Percentiles rank a stretch among this genome's conserved stretches.
These are phyloP conservation scores for Cytospora mali DNA, from an alignment of 2,329 filamentous ascomycete genomes.

Conservation along the genomic window DNA sequence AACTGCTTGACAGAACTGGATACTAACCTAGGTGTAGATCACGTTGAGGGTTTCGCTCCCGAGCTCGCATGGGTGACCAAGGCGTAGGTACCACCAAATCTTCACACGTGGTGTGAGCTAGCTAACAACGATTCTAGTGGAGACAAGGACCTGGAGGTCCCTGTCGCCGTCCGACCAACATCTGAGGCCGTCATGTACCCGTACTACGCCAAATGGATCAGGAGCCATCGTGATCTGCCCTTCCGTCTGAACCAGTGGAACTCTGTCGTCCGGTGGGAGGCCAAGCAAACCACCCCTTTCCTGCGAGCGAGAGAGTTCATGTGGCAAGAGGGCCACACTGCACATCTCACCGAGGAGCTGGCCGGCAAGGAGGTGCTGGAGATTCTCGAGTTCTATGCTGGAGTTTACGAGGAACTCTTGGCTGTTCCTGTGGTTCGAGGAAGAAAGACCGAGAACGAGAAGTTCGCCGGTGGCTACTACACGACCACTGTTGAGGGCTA, in stretches of 20 bases:
- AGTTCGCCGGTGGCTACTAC: slow-evolving; percentile 95
- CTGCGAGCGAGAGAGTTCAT: slow-evolving; percentile 92
- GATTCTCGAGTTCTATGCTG: slow-evolving; percentile 91
- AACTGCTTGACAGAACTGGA: neutral
- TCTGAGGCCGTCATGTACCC: slow-evolving; percentile 88
- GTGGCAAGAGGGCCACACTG: slow-evolving; percentile 95
- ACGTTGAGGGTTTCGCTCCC: slow-evolving; percentile 97
- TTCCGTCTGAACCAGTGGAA: slow-evolving; percentile 98
- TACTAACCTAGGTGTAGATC: slow-evolving; percentile 52
- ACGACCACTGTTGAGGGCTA: slow-evolving; percentile 97
- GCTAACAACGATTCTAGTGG: slow-evolving; percentile 60
- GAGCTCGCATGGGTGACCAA: slow-evolving; percentile 89
- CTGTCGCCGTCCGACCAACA: slow-evolving; percentile 68
- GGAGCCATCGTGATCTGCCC: slow-evolving; percentile 91
- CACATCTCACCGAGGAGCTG: slow-evolving; percentile 80
- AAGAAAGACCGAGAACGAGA: slow-evolving; percentile 95
- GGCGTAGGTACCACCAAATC: slow-evolving; percentile 55
- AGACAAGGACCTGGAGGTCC: slow-evolving; percentile 87
- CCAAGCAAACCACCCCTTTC: slow-evolving; percentile 89
- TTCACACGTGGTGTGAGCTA: neutral
- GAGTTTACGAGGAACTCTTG: slow-evolving; percentile 89
- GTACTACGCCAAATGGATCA: slow-evolving; percentile 96
- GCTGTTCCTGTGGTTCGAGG: slow-evolving; percentile 95
- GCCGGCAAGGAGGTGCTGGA: slow-evolving; percentile 86
- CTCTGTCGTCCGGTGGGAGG: slow-evolving; percentile 90